Evolutionary conservation across 148 eudicot genomes (phyloP).

Genomic region (Pharnaceum exiguum): DNA sequence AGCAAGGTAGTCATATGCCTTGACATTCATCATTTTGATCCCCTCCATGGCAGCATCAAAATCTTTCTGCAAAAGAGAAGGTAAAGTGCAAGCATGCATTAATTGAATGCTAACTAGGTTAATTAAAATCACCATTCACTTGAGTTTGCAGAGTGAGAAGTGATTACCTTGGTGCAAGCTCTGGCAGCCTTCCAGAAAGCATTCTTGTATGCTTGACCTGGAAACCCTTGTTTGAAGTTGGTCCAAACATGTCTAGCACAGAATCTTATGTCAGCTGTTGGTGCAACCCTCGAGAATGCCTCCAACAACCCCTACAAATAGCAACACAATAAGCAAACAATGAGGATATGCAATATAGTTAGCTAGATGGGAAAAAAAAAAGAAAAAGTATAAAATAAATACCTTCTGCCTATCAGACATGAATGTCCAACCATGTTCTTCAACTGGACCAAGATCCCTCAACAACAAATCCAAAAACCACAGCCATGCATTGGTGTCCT

Average conservation of each 20-base stretch:
- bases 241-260: not conserved
- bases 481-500: not conserved
- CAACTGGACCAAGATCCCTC: not conserved
- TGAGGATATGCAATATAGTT: no score
- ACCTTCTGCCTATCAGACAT: not conserved
- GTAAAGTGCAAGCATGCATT: no score
- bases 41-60: no score
- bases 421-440: not conserved
- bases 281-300: not conserved
- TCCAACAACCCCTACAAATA: not conserved
- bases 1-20: no score
- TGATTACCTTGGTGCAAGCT: not conserved
- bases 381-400: not conserved
- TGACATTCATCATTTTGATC: no score
- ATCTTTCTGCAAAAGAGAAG: no score
- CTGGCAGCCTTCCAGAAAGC: not conserved
- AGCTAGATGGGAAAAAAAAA: no score
- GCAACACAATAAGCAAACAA: not conserved
- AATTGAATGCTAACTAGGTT: no score
- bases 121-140: no score
- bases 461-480: not conserved
- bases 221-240: not conserved
- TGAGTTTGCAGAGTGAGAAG: no score
- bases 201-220: not conserved
- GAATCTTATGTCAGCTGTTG: not conserved